These are phyloP conservation scores for Trichoderma arundinaceum DNA, from an alignment of 2,329 filamentous ascomycete species.

Conservation along the genomic window DNA sequence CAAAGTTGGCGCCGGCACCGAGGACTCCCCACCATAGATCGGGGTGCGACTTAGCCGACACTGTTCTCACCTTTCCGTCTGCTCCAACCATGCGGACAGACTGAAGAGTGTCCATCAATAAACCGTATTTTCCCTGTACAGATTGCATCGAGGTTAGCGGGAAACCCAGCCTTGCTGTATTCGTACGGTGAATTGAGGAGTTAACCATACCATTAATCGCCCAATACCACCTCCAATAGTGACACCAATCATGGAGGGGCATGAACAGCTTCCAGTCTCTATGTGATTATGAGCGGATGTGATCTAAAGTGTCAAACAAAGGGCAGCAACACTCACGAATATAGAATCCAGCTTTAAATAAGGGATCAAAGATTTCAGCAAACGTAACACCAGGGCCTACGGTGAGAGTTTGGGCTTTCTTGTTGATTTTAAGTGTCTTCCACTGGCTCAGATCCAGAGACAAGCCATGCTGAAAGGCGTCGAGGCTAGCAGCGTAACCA, in stretches of 20 bases:
- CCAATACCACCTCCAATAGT: conserved; percentile 17
- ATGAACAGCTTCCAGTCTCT: conserved; percentile 26
- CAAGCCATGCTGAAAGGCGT: conserved; percentile 1
- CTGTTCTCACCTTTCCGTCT: not conserved
- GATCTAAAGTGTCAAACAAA: too few species aligned
- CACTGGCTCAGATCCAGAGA: conserved; percentile 21
- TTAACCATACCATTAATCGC: conserved; percentile 8
- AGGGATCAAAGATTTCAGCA: conserved; percentile 17
- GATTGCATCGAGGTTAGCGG: not conserved
- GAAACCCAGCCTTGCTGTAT: not conserved
- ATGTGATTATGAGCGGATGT: not conserved
- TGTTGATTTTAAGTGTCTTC: not conserved
- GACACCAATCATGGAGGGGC: conserved; percentile 21
- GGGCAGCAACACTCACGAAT: not conserved
- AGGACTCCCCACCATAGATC: conserved; percentile 24
- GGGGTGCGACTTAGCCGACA: conserved; percentile 11
- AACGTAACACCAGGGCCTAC: conserved; percentile 22
- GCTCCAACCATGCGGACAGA: conserved; percentile 18
- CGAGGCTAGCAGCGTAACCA: conserved; percentile 18
- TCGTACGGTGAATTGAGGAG: not conserved
- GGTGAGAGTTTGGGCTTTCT: conserved; percentile 9
- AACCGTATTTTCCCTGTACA: conserved; percentile 1
- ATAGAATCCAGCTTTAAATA: conserved; percentile 19
- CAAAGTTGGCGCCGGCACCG: conserved; percentile 19
- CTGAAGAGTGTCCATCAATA: conserved; percentile 5